Conservation (phyloP, 805 yeast genomes). For the Ogataea henricii region DNA sequence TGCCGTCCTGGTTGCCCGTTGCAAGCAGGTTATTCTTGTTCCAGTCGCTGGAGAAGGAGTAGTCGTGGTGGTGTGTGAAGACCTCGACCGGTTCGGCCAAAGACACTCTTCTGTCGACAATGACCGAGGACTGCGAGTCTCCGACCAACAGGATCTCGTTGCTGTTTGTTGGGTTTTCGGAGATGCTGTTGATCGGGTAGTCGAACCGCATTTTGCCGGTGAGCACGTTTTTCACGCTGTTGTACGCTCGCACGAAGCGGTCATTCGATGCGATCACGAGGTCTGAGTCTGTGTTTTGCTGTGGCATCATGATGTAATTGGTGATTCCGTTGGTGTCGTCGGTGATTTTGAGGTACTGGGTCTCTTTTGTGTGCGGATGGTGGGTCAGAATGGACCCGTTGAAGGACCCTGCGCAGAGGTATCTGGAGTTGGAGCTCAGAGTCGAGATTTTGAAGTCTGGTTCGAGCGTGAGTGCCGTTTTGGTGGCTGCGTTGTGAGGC, state of each 20-base stretch:
- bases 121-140: slow-evolving; percentile 44
- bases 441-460: slow-evolving; percentile 46
- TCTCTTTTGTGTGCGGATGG: slow-evolving; percentile 32
- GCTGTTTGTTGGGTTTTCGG: slow-evolving; percentile 41
- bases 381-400: slow-evolving; percentile 50
- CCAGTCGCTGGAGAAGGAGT: slow-evolving; percentile 65
- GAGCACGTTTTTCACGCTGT: slow-evolving; percentile 31
- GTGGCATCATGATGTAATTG: slow-evolving; percentile 46
- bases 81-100: slow-evolving; percentile 1
- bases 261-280: slow-evolving; percentile 56
- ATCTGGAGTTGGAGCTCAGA: slow-evolving; percentile 42
- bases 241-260: slow-evolving; percentile 42
- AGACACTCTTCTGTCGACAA: slow-evolving; percentile 45
- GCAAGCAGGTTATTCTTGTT: slow-evolving; percentile 42
- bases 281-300: slow-evolving; percentile 24
- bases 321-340: slow-evolving; percentile 51
- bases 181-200: slow-evolving; percentile 53
- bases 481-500: slow-evolving; percentile 26
- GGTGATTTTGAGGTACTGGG: slow-evolving; percentile 44
- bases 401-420: slow-evolving; percentile 54
- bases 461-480: slow-evolving; percentile 11
- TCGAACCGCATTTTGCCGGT: slow-evolving; percentile 33
- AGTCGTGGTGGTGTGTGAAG: slow-evolving; percentile 53
- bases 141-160: slow-evolving; percentile 51
- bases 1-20: slow-evolving; percentile 64